These are phyloP conservation scores for Colletotrichum coccodes DNA, from an alignment of 2,329 filamentous ascomycete species.

Conservation along the genomic window DNA sequence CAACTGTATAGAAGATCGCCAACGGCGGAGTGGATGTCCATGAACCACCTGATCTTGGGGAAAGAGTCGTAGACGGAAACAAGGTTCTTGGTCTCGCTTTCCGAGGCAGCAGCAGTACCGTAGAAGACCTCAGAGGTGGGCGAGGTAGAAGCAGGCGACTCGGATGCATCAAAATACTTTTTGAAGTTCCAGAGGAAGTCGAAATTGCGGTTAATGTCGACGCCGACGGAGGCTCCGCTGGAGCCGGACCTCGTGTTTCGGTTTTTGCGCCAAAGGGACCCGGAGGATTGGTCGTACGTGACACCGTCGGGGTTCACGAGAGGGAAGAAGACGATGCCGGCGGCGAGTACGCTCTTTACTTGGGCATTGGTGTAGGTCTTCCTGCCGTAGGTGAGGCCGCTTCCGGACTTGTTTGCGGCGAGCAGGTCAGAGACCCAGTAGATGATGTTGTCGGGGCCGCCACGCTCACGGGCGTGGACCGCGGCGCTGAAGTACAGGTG, in stretches of 20 bases:
- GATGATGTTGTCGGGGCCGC: slow-evolving; percentile 64
- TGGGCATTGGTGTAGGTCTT: slow-evolving; percentile 62
- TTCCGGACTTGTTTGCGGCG: slow-evolving; percentile 58
- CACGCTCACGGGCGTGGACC: slow-evolving; percentile 68
- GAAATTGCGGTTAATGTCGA: slow-evolving; percentile 68
- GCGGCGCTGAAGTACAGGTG: slow-evolving; percentile 63
- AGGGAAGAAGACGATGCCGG: slow-evolving; percentile 63
- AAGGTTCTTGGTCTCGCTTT: slow-evolving; percentile 60
- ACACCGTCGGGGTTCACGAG: slow-evolving; percentile 66
- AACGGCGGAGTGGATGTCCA: slow-evolving; percentile 60
- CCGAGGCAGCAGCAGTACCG: slow-evolving; percentile 57
- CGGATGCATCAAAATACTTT: slow-evolving; percentile 51
- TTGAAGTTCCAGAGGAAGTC: slow-evolving; percentile 67
- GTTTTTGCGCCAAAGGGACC: slow-evolving; percentile 67
- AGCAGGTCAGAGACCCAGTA: slow-evolving; percentile 69
- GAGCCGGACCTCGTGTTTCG: slow-evolving; percentile 48
- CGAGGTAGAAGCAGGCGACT: slow-evolving; percentile 44
- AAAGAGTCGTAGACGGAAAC: slow-evolving; percentile 59
- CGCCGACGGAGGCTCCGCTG: slow-evolving; percentile 46
- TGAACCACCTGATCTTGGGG: slow-evolving; percentile 58
- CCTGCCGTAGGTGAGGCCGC: slow-evolving; percentile 61
- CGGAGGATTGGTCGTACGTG: slow-evolving; percentile 59
- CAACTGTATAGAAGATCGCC: slow-evolving; percentile 60
- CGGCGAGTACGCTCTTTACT: slow-evolving; percentile 60
- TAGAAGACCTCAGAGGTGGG: slow-evolving; percentile 54